These are phyloP conservation scores for Gautieria morchelliformis DNA, from an alignment of 768 basidiomycete genomes.

Conservation along the genomic window DNA sequence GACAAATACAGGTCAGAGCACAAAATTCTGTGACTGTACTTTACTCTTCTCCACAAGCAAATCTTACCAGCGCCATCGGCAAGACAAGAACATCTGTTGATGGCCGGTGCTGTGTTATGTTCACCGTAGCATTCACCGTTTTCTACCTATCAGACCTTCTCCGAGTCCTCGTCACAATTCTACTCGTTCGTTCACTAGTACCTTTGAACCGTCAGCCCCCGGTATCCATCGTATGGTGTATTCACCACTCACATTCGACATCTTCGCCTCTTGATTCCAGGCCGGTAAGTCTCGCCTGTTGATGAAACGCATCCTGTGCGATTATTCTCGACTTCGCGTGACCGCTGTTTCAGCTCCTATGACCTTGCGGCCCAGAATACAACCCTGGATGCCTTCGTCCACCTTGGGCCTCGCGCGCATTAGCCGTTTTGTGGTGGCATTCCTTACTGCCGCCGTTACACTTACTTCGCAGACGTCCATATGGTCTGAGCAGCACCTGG, in stretches of 20 bases:
- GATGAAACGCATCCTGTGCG: not conserved
- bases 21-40: slow-evolving; percentile 38
- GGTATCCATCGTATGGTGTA: slow-evolving; percentile 45
- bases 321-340: not conserved
- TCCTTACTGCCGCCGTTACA: slow-evolving; percentile 29
- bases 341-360: slow-evolving; percentile 56
- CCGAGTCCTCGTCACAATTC: no score
- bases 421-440: not conserved
- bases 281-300: not conserved
- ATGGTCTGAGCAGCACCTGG: slow-evolving; percentile 41
- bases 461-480: slow-evolving; percentile 30
- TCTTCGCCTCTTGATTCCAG: slow-evolving; percentile 47
- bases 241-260: slow-evolving; percentile 41
- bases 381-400: slow-evolving; percentile 42
- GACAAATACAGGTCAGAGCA: slow-evolving; percentile 33
- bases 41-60: slow-evolving; percentile 42
- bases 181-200: no score
- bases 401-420: slow-evolving; percentile 22
- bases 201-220: not conserved
- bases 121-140: no score
- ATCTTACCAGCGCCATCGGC: slow-evolving; percentile 35
- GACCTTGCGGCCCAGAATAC: slow-evolving; percentile 44
- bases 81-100: slow-evolving; percentile 26
- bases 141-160: no score
- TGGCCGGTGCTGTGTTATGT: no score